Conservation (phyloP, 768 basidiomycete species). For the Xerocomellus amylosporus region DNA sequence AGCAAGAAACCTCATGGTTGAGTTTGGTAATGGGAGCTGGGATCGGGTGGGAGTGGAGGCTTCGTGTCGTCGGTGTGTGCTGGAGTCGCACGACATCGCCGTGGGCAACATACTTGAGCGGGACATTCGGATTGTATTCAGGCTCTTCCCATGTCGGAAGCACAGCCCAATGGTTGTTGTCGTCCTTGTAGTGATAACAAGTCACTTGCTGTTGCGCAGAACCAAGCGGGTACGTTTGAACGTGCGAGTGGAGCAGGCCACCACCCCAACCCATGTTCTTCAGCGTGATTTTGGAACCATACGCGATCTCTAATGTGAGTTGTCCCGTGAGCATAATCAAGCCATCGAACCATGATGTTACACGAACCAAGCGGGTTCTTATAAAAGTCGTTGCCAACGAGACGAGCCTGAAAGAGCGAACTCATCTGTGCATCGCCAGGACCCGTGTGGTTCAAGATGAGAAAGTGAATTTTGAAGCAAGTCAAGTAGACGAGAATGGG, state of each 20-base stretch:
- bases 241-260: conserved; percentile 93
- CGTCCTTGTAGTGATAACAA: conserved; percentile 99
- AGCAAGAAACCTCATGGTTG: conserved; percentile 90
- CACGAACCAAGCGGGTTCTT: conserved; percentile 78
- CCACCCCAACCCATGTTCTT: conserved; percentile 99
- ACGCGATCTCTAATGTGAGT: conserved; percentile 65
- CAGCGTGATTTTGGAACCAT: conserved; percentile 85
- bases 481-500: conserved; percentile 92
- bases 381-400: conserved; percentile 92
- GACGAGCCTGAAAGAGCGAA: conserved; percentile 95
- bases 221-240: conserved; percentile 91
- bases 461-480: conserved; percentile 95
- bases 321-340: not conserved
- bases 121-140: conserved; percentile 59
- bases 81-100: conserved; percentile 78
- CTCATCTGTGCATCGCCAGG: conserved; percentile 99
- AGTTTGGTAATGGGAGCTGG: conserved; percentile 86
- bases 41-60: conserved; percentile 89
- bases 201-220: conserved; percentile 96
- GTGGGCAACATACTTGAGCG: conserved; percentile 67
- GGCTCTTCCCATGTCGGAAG: conserved; percentile 80
- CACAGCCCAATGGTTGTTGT: conserved; percentile 90
- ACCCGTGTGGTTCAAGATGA: conserved; percentile 90
- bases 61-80: conserved; percentile 81
- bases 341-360: not conserved